Evolutionary conservation across 2,329 filamentous ascomycete genomes (phyloP).

Genomic region (Macrophomina phaseolina): DNA sequence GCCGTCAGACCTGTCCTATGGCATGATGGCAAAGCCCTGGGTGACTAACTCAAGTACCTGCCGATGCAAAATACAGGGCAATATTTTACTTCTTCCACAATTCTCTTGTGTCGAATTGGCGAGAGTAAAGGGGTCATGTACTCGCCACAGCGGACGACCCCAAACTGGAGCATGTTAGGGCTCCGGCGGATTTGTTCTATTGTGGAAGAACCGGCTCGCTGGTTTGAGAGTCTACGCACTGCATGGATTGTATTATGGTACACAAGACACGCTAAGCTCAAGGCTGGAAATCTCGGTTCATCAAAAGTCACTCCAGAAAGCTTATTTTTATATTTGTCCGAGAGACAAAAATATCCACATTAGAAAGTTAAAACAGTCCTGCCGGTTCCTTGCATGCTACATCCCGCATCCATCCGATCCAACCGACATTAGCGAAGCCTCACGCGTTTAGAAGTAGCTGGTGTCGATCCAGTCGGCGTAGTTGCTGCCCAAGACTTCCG

Average conservation of each 20-base stretch:
- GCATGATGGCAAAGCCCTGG: too few relatives aligned
- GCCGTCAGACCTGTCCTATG: too few relatives aligned
- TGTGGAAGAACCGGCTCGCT: too few relatives aligned
- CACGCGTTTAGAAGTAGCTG: slow-evolving; percentile 1
- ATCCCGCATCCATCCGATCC: not conserved
- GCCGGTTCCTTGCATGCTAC: not conserved
- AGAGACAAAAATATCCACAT: not conserved
- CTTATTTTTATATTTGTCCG: not conserved
- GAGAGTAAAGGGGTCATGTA: too few relatives aligned
- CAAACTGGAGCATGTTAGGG: too few relatives aligned
- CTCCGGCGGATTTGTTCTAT: too few relatives aligned
- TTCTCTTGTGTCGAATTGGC: too few relatives aligned
- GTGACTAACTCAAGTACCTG: too few relatives aligned
- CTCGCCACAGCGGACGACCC: too few relatives aligned
- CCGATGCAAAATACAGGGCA: too few relatives aligned
- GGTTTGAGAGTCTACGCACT: too few relatives aligned
- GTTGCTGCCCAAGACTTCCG: slow-evolving; percentile 14
- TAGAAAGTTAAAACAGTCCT: not conserved
- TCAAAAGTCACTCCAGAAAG: not conserved
- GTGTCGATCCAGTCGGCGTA: slow-evolving; percentile 16
- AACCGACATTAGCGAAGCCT: not conserved
- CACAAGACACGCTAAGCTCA: not conserved
- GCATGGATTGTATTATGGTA: not conserved
- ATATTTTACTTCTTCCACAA: too few relatives aligned
- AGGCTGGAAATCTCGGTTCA: not conserved